Evolutionary conservation across 129 eudicot species (phyloP).

Genomic region (Logfia minima): DNA sequence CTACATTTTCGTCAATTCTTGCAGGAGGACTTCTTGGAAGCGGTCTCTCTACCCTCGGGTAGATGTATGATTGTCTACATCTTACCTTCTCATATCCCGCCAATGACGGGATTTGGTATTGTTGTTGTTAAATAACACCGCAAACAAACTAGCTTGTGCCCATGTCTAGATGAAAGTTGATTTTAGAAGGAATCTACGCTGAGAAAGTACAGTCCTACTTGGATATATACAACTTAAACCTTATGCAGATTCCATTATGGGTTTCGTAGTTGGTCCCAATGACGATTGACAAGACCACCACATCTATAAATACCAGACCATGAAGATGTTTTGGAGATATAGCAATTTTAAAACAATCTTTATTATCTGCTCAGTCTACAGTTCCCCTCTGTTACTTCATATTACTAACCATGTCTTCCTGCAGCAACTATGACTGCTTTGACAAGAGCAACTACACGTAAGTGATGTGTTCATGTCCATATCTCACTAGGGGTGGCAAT

Average conservation of each 20-base stretch:
- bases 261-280: not conserved
- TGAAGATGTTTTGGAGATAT: conserved; percentile 18
- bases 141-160: not conserved
- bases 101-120: too few species aligned
- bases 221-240: conserved; percentile 15
- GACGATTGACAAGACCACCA: conserved; percentile 6
- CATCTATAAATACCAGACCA: conserved; percentile 51
- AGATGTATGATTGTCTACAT: too few species aligned
- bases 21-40: too few species aligned
- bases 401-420: conserved; percentile 50
- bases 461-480: conserved; percentile 30
- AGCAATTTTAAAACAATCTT: conserved; percentile 30
- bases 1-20: too few species aligned
- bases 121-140: conserved; percentile 7
- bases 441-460: conserved; percentile 63
- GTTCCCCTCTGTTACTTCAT: conserved; percentile 6
- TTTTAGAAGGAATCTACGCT: conserved; percentile 30
- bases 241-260: conserved; percentile 18
- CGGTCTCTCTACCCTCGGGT: too few species aligned
- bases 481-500: not conserved
- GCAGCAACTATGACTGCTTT: conserved; percentile 64
- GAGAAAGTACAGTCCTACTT: conserved; percentile 15
- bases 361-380: conserved; percentile 4
- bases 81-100: too few species aligned
- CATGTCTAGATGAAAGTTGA: conserved; percentile 4